These are phyloP conservation scores for Claviceps pazoutovae DNA, from an alignment of 2,329 filamentous ascomycete genomes.

Conservation along the genomic window DNA sequence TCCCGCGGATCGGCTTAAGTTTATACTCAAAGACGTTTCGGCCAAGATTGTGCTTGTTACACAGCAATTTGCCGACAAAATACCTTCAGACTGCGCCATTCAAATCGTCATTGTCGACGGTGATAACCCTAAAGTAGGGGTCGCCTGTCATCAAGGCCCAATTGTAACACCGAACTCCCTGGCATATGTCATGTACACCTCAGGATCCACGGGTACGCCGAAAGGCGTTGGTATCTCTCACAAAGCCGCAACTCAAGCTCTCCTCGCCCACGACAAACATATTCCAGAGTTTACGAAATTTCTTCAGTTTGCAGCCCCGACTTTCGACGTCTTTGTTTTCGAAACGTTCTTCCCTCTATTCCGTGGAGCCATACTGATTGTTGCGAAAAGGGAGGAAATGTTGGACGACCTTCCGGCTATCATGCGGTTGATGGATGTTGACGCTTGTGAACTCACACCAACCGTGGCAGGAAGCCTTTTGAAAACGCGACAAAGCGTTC, in stretches of 20 bases:
- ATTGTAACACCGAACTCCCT: constrained; percentile 28
- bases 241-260: constrained; percentile 62
- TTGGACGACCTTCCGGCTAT: constrained; percentile 59
- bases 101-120: constrained; percentile 22
- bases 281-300: constrained; percentile 68
- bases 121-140: not conserved
- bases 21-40: constrained; percentile 65
- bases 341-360: constrained; percentile 85
- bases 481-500: constrained; percentile 50
- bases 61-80: constrained; percentile 26
- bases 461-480: constrained; percentile 73
- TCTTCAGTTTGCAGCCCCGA: constrained; percentile 82
- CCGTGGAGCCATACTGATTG: constrained; percentile 58
- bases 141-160: constrained; percentile 6
- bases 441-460: constrained; percentile 80
- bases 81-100: constrained; percentile 21
- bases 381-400: constrained; percentile 54
- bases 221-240: constrained; percentile 82
- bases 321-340: constrained; percentile 89
- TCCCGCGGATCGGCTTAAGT: constrained; percentile 61
- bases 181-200: constrained; percentile 90
- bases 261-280: constrained; percentile 67
- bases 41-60: constrained; percentile 57
- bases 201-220: constrained; percentile 74
- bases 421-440: constrained; percentile 52